Base-by-base conservation (phyloP, 164 flowering plant genomes). In the Paratinospora sagittata region DNA sequence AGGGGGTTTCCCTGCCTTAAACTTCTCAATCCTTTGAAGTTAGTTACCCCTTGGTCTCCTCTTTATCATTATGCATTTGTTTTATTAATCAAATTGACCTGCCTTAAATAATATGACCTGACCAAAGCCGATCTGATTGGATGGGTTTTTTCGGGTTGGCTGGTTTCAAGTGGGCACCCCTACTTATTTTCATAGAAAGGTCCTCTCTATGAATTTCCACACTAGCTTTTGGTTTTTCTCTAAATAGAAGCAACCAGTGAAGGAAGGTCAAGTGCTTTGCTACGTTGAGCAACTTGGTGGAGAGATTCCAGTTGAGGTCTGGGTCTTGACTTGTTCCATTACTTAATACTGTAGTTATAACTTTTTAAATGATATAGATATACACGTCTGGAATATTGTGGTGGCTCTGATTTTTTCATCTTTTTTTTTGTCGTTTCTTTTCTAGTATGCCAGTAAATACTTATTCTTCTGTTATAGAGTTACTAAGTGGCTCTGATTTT, bases 221-320 rank as follows among this genome's bases (percentile, higher is more conserved):
- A 17, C 23, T 55, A 19, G 17, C 68, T 37, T 68, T 36, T 63
- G 34, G 11, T 0, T 24, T 58, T 66, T 16, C n/a, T 67, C 26
- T 65, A 17, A 66, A 81, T 90, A 89, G 98, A 88, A 85, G 72
- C 90, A 90, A 78, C 43, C 41, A 45, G 93, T 92, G 75, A 89
- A 88, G 82, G 96, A 92, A 77, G 94, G 98, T 10, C 86, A 89
- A 82, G 89, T 84, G 16, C 63, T 92, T 76, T 90, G 98, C 84
- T 92, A 72, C 74, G 80, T 92, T 63, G 93, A 89, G 73, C 94
- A 89, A 74, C 88, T 92, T 66, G 93, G 90, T 58, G 86, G 86
- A 27, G 82, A 88, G 75, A 27, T 88, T 65, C 90, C 96, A 11
- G 63, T 92, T 66, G 86, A 88, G 93, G 97, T 90, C 43, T 63